phyloP scores from a whole-genome alignment of 176 grass and related monocot genomes.

The Juncus effusus region DNA sequence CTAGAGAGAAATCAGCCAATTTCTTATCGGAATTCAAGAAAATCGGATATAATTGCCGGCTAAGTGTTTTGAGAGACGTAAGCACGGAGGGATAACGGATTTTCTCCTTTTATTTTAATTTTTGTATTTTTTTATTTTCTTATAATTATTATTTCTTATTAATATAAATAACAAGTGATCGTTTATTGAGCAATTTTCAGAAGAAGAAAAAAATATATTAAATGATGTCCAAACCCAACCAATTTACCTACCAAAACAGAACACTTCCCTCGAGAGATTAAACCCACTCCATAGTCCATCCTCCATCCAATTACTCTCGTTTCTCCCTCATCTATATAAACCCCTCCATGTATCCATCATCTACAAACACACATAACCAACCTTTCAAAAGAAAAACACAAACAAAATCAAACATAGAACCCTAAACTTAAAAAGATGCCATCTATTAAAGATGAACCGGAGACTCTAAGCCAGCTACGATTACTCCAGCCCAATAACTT shows the following conservation, averaged over 20 bases:
- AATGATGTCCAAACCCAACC: conserved; percentile 22
- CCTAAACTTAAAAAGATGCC: conserved; percentile 35
- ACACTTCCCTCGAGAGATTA: conserved; percentile 1
- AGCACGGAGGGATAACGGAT: too few relatives aligned
- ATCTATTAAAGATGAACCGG: conserved; percentile 44
- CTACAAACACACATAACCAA: conserved; percentile 12
- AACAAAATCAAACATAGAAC: neutral
- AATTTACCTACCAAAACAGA: conserved; percentile 18
- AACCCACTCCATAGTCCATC: conserved; percentile 18
- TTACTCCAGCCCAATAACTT: conserved; percentile 35
- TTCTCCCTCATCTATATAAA: conserved; percentile 27
- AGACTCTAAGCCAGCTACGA: conserved; percentile 38
- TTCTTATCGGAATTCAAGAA: too few relatives aligned
- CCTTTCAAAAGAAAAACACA: conserved; percentile 29
- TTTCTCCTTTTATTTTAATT: too few relatives aligned
- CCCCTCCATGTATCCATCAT: conserved; percentile 27
- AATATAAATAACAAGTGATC: too few relatives aligned
- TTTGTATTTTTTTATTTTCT: too few relatives aligned
- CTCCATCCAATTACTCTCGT: conserved; percentile 24
- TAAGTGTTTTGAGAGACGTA: too few relatives aligned
- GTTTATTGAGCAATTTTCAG: too few relatives aligned
- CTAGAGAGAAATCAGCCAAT: too few relatives aligned
- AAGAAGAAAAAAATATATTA: neutral
- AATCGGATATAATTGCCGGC: too few relatives aligned
- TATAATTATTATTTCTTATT: too few relatives aligned